Evolutionary conservation across 2,329 filamentous ascomycete species (phyloP).

Genomic region (Claviceps paspali): DNA sequence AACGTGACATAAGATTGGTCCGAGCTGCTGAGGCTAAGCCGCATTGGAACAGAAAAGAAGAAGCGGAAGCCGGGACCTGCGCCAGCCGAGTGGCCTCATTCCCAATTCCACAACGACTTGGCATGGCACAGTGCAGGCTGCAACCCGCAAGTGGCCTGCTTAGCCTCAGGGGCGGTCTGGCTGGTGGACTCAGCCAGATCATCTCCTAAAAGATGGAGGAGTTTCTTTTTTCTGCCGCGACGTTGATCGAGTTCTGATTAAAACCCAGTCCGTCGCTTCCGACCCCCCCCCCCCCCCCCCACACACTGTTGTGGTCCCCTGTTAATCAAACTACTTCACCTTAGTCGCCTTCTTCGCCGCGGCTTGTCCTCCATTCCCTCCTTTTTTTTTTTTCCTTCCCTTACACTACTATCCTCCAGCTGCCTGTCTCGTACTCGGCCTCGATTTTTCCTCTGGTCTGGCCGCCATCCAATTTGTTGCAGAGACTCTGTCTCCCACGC

Average conservation of each 20-base stretch:
- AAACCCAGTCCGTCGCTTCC: slow-evolving; percentile 5
- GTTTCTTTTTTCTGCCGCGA: neutral
- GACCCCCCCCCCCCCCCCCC: slow-evolving; percentile 1
- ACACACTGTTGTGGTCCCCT: neutral
- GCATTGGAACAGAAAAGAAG: slow-evolving; percentile 4
- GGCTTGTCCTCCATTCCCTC: neutral
- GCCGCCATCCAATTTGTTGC: neutral
- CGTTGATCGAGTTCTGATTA: slow-evolving; percentile 4
- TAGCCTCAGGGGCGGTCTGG: no score
- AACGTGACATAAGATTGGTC: neutral
- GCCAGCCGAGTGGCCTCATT: slow-evolving; percentile 20
- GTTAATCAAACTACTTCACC: neutral
- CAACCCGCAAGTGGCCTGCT: no score
- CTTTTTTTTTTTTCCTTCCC: neutral
- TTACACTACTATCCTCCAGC: neutral
- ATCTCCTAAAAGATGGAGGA: slow-evolving; percentile 3
- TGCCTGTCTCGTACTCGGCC: neutral
- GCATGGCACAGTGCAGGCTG: no score
- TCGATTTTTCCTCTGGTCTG: neutral
- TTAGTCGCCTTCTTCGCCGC: slow-evolving; percentile 1
- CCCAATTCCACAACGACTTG: slow-evolving; percentile 13
- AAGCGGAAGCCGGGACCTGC: slow-evolving; percentile 12
- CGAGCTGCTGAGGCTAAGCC: neutral
- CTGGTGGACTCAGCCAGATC: no score
- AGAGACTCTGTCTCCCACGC: neutral